Base-by-base conservation (phyloP, 306 rosid species). In the Crotalaria pallida region DNA sequence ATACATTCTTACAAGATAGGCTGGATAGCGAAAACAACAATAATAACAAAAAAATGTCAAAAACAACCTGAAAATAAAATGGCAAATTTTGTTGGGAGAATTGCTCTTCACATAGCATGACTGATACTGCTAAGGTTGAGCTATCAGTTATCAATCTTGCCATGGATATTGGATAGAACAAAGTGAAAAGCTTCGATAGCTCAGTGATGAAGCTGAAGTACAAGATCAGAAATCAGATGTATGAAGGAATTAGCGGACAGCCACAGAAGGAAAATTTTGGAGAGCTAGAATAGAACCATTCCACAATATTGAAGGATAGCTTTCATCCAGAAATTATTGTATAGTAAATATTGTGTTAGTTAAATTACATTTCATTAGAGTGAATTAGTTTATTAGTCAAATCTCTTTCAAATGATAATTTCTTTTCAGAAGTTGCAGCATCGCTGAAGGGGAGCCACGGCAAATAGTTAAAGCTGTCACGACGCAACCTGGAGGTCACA, bases 141-240 rank as follows among this genome's bases (percentile, higher is more conserved):
- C 22, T 73, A 51, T 48, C 55, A 50, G 34, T 40, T 40, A 45
- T 22, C 69, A 47, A 11, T 45, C 58, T 60, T 58, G 43, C 21
- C n/a, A 5, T 33, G 44, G 58, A 22, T 15, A 36, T 3, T 33
- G 44, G 58, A 22, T 15, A 36, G 11, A 58, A 67, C 51, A 15
- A 67, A 67, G 53, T 72, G 33, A 62, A 36, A 50, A 51, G 55
- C 45, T 73, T 62, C 77, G 53, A 52, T 26, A 58, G 23, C 29
- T 56, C 19, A 24, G 33, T 57, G 65, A 27, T 38, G 51, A 63
- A 17, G 72, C 64, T 72, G 50, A 58, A 63, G 56, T 18, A 62
- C 8, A 62, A 73, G 23, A 63, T 40, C 41, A 24, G 47, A 24
- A 62, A 24, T 23, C 21, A 62, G 36, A 26, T 33, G 12, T 17